Evolutionary conservation across 306 rosid species (phyloP).

Genomic region (Boehmeria nivea): DNA sequence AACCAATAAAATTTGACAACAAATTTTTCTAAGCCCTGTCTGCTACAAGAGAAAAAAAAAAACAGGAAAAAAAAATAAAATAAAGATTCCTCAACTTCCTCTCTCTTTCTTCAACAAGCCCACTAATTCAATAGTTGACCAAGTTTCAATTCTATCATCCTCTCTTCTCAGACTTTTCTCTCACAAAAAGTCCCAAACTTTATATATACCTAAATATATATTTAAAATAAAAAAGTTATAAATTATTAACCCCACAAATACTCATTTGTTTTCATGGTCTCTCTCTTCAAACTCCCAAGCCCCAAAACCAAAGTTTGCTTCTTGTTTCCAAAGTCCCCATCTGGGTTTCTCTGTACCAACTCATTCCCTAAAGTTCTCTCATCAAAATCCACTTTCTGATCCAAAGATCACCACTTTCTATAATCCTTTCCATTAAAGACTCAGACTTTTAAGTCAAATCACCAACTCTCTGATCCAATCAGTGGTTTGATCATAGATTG

Average conservation of each 20-base stretch:
- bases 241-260: too few species aligned
- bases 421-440: neutral
- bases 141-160: neutral
- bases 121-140: conserved; percentile 37
- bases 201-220: neutral
- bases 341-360: conserved; percentile 15
- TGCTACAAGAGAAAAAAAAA: neutral
- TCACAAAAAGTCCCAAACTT: conserved; percentile 1
- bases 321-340: conserved; percentile 8
- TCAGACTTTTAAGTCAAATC: neutral
- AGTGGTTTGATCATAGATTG: too few species aligned
- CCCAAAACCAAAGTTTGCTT: conserved; percentile 16
- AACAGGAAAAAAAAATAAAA: neutral
- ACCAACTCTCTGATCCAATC: too few species aligned
- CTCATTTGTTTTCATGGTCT: neutral
- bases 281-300: neutral
- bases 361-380: neutral
- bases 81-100: conserved; percentile 2
- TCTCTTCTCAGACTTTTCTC: conserved; percentile 14
- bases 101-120: neutral
- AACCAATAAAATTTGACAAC: conserved; percentile 4
- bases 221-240: too few species aligned
- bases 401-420: conserved; percentile 16
- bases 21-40: neutral
- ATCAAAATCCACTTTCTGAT: conserved; percentile 6